These are phyloP conservation scores for Hippophae tibetana DNA, from an alignment of 306 rosid species.

Conservation along the genomic window DNA sequence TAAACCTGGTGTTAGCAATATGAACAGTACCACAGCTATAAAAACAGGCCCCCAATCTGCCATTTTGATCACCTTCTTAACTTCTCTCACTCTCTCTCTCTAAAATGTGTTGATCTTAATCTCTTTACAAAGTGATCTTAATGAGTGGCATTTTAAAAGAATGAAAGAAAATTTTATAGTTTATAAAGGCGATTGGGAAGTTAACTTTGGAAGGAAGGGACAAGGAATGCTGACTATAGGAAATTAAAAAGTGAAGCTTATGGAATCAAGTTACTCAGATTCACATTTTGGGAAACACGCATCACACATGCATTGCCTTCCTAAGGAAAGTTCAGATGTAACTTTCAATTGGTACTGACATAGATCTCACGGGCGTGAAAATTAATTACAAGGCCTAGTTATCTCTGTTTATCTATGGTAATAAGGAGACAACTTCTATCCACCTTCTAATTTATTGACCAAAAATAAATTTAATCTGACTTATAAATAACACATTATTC, in stretches of 20 bases:
- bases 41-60: slow-evolving; percentile 96
- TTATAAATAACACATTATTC: too few species aligned
- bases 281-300: slow-evolving; percentile 15
- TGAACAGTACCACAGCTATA: slow-evolving; percentile 69
- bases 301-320: background rate
- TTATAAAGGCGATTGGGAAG: slow-evolving; percentile 9
- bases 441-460: too few species aligned
- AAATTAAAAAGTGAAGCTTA: slow-evolving; percentile 28
- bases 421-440: too few species aligned
- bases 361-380: too few species aligned
- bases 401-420: too few species aligned
- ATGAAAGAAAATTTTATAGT: slow-evolving; percentile 9
- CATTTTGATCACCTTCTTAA: slow-evolving; percentile 29
- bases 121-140: background rate
- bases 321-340: slow-evolving; percentile 19
- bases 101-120: background rate
- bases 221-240: slow-evolving; percentile 40
- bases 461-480: too few species aligned
- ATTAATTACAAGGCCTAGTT: too few species aligned
- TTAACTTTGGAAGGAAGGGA: slow-evolving; percentile 33
- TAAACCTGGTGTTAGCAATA: slow-evolving; percentile 74
- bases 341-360: background rate
- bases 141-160: slow-evolving; percentile 20
- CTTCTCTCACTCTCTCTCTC: slow-evolving; percentile 9
- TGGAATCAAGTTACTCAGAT: slow-evolving; percentile 35